Percentiles rank a stretch among this genome's conserved stretches.
Conservation (phyloP, 176 grass and related monocot species). For the Canna indica region DNA sequence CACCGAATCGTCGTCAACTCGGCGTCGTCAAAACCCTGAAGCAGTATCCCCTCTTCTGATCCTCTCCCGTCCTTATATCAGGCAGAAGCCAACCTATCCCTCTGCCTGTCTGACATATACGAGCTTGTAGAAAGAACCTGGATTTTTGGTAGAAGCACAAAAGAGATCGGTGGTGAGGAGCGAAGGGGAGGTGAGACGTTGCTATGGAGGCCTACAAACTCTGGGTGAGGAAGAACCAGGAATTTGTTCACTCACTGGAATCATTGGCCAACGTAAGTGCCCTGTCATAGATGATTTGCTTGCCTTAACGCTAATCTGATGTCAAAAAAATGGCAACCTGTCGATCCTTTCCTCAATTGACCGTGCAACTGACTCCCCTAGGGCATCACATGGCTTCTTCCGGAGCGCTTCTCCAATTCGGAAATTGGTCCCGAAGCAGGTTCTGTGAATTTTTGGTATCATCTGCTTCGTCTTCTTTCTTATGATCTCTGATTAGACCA, state of each 20-base stretch:
- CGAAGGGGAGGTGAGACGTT: not conserved
- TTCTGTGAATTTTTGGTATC: conserved; percentile 24
- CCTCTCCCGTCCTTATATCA: too few species aligned
- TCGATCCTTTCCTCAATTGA: not conserved
- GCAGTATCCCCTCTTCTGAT: too few species aligned
- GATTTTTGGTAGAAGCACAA: too few species aligned
- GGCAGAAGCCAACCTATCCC: too few species aligned
- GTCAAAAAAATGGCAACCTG: not conserved
- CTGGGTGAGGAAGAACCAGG: conserved; percentile 78
- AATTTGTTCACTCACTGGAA: conserved; percentile 90
- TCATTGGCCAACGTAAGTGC: conserved; percentile 72
- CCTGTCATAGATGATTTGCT: not conserved
- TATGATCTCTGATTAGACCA: not conserved
- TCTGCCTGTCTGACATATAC: too few species aligned
- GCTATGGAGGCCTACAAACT: conserved; percentile 90
- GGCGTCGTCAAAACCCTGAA: too few species aligned
- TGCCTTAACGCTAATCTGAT: not conserved
- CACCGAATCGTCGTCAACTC: too few species aligned
- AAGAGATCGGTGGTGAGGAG: not conserved
- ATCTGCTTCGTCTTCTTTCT: conserved; percentile 2
- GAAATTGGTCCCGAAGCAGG: conserved; percentile 95
- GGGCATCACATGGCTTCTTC: conserved; percentile 88
- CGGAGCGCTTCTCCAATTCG: conserved; percentile 85
- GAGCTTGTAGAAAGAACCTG: too few species aligned
- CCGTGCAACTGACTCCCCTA: conserved; percentile 16